A percentile compares a stretch with the other conserved stretches of the same genome.
Conservation (phyloP, 495 filamentous ascomycete genomes). For the Annulohypoxylon stygium region DNA sequence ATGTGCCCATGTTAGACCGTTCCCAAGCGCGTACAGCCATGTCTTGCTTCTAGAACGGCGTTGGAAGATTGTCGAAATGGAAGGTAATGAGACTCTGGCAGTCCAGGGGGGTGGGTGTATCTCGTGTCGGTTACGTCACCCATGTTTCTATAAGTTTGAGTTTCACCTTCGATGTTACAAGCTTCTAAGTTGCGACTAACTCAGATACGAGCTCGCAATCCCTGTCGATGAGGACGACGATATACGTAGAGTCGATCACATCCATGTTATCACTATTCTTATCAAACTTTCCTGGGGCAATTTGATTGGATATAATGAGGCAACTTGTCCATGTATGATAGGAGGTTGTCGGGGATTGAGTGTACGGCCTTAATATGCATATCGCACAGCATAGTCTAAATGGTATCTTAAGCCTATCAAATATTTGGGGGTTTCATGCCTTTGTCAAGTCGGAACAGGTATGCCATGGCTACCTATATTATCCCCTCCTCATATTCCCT, state of each 20-base stretch:
- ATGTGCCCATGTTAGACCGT: neutral
- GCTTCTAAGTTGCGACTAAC: neutral
- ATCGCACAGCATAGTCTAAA: neutral
- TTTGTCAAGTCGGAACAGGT: neutral
- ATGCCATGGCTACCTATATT: neutral
- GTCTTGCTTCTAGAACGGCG: slow-evolving; percentile 21
- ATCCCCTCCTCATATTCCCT: neutral
- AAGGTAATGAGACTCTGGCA: slow-evolving; percentile 1
- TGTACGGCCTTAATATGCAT: neutral
- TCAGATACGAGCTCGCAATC: slow-evolving; percentile 7
- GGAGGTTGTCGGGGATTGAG: neutral
- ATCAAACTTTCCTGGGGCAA: neutral
- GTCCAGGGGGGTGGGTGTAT: neutral
- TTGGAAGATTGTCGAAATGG: slow-evolving; percentile 14
- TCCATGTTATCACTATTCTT: neutral
- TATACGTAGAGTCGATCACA: neutral
- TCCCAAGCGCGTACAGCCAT: neutral
- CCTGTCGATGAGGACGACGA: neutral
- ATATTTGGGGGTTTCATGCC: neutral
- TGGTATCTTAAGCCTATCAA: neutral
- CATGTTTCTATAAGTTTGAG: neutral
- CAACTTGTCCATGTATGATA: neutral
- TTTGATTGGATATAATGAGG: neutral
- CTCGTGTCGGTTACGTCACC: slow-evolving; percentile 9
- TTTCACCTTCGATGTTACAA: slow-evolving; percentile 3